phyloP scores from a whole-genome alignment of 306 rosid genomes.

The Cercis canadensis region DNA sequence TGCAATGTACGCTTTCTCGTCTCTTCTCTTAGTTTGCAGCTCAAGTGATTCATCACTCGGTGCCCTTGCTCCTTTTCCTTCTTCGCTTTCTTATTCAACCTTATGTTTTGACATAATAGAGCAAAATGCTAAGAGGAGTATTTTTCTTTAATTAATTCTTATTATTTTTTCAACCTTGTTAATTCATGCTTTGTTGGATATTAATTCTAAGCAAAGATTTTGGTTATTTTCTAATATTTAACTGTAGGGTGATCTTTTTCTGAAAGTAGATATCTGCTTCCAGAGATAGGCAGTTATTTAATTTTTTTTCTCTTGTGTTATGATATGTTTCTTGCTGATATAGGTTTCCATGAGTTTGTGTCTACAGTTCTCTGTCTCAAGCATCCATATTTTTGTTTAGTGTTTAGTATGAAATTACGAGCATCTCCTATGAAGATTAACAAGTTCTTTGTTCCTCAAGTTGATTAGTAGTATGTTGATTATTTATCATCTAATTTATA shows the following conservation, averaged over 20 bases:
- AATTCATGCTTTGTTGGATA: neutral
- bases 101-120: neutral
- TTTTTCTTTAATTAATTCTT: neutral
- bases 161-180: neutral
- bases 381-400: neutral
- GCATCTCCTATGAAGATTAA: neutral
- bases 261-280: no score
- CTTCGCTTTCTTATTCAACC: neutral
- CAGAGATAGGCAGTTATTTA: neutral
- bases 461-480: neutral
- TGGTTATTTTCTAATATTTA: no score
- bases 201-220: neutral
- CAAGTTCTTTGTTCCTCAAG: neutral
- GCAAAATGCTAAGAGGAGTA: no score
- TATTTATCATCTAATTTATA: neutral
- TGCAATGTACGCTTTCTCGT: conserved; percentile 58
- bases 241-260: no score
- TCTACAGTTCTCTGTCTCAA: neutral
- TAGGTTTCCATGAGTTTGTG: no score
- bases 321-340: neutral
- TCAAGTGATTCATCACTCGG: neutral
- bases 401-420: neutral
- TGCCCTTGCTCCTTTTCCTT: neutral
- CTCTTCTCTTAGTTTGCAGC: neutral
- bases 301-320: neutral